Percentiles rank a stretch among this genome's conserved stretches.
phyloP scores from a whole-genome alignment of 2,329 filamentous ascomycete species.

The Penicillium sp. region DNA sequence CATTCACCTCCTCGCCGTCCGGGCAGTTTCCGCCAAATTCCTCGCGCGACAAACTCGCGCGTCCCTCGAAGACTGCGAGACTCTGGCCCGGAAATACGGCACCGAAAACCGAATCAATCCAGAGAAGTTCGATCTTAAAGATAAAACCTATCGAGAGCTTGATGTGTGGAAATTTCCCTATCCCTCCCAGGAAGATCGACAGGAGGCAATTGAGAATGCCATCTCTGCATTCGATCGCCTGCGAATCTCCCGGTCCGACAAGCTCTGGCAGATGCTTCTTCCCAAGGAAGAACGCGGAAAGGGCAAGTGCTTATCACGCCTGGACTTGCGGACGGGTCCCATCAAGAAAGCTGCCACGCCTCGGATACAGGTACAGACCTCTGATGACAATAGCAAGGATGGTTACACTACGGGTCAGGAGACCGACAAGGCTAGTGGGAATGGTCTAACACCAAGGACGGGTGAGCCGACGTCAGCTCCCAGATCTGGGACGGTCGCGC shows the following conservation, averaged over 20 bases:
- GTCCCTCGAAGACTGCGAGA: constrained; percentile 42
- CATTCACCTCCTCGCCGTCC: constrained; percentile 48
- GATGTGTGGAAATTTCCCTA: constrained; percentile 55
- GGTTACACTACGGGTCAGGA: no score
- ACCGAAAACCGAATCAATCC: constrained; percentile 42
- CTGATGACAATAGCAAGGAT: no score
- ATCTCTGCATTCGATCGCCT: constrained; percentile 56
- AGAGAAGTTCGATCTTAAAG: constrained; percentile 47
- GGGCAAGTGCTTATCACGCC: constrained; percentile 52
- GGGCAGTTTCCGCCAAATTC: constrained; percentile 41
- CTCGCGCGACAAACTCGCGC: constrained; percentile 42
- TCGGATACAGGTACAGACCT: no score
- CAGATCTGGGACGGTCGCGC: no score
- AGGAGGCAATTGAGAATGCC: constrained; percentile 54
- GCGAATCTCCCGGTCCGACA: constrained; percentile 51
- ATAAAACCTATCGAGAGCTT: constrained; percentile 53
- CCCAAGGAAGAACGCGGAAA: constrained; percentile 54
- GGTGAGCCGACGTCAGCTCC: no score
- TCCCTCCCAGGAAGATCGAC: constrained; percentile 50
- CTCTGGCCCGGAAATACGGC: constrained; percentile 46
- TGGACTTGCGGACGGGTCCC: constrained; percentile 39
- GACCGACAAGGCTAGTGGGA: no score
- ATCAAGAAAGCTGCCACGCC: neutral
- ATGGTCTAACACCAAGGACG: constrained; percentile 29
- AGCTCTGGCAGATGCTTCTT: constrained; percentile 54